Base-by-base conservation (phyloP, 1,284 basidiomycete genomes). In the Cutaneotrichosporon dermatis region DNA sequence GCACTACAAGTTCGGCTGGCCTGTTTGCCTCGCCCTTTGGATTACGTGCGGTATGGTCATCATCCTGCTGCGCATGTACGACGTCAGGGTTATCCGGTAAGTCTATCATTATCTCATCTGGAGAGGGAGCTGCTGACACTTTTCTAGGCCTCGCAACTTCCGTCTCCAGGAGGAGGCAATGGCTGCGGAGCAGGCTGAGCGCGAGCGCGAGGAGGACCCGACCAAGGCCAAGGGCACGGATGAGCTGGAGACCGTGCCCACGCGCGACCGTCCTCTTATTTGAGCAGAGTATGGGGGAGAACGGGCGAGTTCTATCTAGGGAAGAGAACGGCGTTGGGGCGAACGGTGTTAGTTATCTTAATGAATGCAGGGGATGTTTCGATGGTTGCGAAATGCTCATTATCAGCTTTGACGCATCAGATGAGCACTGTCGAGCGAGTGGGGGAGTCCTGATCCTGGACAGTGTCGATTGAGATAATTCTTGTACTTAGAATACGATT, bases 1-100 rank as follows among this genome's bases (percentile, higher is more conserved):
- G 59, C 71, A 72, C 57, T 74, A 72, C 63, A 63, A 60, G 53
- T 60, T 62, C 45, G 75, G 69, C 40, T 76, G 72, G 72, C 66
- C 69, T 35, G 67, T 70, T 7, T 67, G 61, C 13, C 67, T 74
- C 41, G 73, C 66, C 0, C 60, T 76, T 34, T 75, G 69, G 67
- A 50, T 66, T 34, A 60, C 62, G 5, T 52, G 56, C 39, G 58
- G 40, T 6, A 42, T 70, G 25, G 66, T 69, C n/a, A 67, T 72
- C 40, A 41, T 43, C 36, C 49, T 35, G 0, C 33, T 63, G 16
- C 52, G 46, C 25, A 13, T 58, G 9, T 63, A 58, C 44, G 62
- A 63, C 37, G n/a, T 63, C 49, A 63, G 60, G 45, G 45, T 60
- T 9, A 16, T 63, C 8, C 48, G 62, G 44, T 45, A 6, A 25